Evolutionary conservation across 106 monocot genomes (phyloP).

Genomic region (Phalaenopsis equestris): DNA sequence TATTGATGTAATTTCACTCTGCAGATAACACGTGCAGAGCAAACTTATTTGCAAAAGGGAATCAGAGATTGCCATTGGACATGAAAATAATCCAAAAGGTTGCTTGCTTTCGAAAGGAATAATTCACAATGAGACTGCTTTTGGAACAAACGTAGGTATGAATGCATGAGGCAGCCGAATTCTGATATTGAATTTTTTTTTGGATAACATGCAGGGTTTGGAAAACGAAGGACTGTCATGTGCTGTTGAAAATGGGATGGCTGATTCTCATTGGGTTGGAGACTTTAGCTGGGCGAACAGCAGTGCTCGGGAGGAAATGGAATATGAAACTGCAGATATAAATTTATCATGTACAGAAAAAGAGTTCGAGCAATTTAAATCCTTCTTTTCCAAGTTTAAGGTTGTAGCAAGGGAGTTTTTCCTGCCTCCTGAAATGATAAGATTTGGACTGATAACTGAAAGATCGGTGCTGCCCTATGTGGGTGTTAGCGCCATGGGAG

Average conservation of each 20-base stretch:
- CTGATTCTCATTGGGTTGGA: constrained; percentile 27
- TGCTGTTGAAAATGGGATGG: constrained; percentile 26
- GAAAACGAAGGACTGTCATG: constrained; percentile 51
- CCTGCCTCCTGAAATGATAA: constrained; percentile 66
- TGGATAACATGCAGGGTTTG: constrained; percentile 43
- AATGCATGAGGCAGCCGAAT: constrained; percentile 14
- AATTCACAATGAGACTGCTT: constrained; percentile 18
- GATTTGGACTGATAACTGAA: constrained; percentile 72
- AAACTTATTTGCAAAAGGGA: constrained; percentile 19
- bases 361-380: constrained; percentile 52
- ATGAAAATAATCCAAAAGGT: constrained; percentile 45
- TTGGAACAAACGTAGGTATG: constrained; percentile 21
- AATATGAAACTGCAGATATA: constrained; percentile 18
- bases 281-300: constrained; percentile 37
- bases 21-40: constrained; percentile 40
- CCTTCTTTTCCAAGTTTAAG: constrained; percentile 59
- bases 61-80: constrained; percentile 25
- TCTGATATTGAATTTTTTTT: constrained; percentile 32
- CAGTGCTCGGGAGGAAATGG: constrained; percentile 26
- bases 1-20: constrained; percentile 15
- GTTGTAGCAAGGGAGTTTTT: constrained; percentile 53
- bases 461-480: constrained; percentile 51
- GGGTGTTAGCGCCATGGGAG: constrained; percentile 34
- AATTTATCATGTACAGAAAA: constrained; percentile 37
- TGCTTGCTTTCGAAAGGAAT: constrained; percentile 24